A percentile compares a stretch with the other conserved stretches of the same genome.
phyloP scores from a whole-genome alignment of 2,329 filamentous ascomycete genomes.

The Botryotinia calthae region DNA sequence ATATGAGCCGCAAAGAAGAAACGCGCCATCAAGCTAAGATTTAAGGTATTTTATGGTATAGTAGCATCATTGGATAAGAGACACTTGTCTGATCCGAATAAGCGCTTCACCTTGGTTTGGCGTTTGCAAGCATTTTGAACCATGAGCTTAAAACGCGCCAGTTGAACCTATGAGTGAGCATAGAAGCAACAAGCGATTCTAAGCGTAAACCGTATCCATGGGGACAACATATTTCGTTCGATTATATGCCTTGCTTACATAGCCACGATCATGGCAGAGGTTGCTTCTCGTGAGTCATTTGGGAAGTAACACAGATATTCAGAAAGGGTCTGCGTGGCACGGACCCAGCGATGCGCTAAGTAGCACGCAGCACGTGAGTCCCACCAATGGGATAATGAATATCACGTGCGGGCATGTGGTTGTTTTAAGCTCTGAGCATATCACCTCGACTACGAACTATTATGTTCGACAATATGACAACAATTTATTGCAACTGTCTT shows the following conservation, averaged over 20 bases:
- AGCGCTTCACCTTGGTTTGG: constrained; percentile 11
- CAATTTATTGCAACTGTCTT: background rate
- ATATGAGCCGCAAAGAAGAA: constrained; percentile 9
- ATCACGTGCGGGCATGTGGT: too few species aligned
- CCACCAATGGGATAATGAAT: background rate
- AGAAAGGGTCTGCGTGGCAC: background rate
- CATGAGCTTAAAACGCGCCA: constrained; percentile 1
- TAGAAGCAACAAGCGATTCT: background rate
- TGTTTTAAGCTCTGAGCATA: background rate
- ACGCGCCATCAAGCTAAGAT: background rate
- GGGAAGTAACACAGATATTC: background rate
- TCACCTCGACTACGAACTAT: background rate
- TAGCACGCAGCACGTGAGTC: background rate
- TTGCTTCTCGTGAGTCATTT: background rate
- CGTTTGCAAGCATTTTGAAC: background rate
- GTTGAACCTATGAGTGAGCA: background rate
- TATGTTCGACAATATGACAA: background rate
- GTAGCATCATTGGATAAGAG: constrained; percentile 11
- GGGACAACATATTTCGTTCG: background rate
- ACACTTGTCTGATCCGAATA: background rate
- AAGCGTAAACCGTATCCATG: background rate
- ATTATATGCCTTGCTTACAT: background rate
- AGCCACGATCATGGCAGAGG: background rate
- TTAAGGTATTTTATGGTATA: background rate
- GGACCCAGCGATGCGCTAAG: background rate